Evolutionary conservation across 805 yeast genomes (phyloP), one percentile per base, ranked within the genome.

Genomic region (Jamesozyma gamospora): DNA sequence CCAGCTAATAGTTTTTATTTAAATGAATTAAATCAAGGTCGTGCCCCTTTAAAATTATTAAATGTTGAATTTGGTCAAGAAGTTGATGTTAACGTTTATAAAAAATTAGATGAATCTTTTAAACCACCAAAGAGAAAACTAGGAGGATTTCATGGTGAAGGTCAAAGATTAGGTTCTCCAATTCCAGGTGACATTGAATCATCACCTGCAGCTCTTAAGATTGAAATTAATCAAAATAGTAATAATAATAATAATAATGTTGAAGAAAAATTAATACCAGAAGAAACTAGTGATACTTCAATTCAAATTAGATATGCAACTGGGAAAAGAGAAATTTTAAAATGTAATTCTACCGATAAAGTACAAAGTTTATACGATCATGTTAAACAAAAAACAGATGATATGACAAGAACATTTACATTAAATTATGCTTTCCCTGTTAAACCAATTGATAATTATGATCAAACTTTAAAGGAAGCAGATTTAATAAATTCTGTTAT

Each of bases 31-130:
- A 82, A 84, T 55, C 72, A 78, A 41, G 98, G 98, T 9, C 71
- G 94, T 42, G 98, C 96, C 0, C 98, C 98, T 15, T 64, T 90
- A 45, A 74, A 81, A 26, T 63, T 92, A 38, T 68, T 92, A 47
- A 77, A 83, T 47, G 96, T 90, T 14, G 77, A 79, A 51, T 77
- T 78, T 56, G 95, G 94, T 35, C 96, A 90, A 65, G 92, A 83
- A 45, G 97, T 92, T 19, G 95, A 88, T 55, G 96, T 90, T 15
- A 75, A 78, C 31, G 92, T 92, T n/a, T 71, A 72, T 42, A 79
- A 80, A 54, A 82, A 82, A 49, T 65, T 82, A 39, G 94, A 86
- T 39, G 94, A 90, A 59, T 83, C 82, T 32, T 92, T 74, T 63
- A 66, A 57, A 32, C 76, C 85, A n/a, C 86, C 90, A 28, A 77